Base-by-base conservation (phyloP, 31 red algal genomes). In the Asparagopsis taxiformis region DNA sequence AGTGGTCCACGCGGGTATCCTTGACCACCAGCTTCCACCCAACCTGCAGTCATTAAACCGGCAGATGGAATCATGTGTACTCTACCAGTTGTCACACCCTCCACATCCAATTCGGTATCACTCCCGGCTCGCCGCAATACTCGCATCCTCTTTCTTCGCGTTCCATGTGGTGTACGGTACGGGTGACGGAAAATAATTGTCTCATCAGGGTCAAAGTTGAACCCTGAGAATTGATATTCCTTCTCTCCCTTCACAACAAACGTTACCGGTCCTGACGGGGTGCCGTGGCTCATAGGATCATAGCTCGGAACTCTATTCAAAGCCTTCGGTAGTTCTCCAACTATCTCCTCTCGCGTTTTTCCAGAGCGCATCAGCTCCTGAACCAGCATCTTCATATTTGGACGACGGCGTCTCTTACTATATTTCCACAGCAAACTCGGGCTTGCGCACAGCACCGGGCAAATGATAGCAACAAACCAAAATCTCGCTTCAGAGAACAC, bases 121-220 rank as follows among this genome's bases (percentile, higher is more conserved):
- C 71, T 77, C 6, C 73, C 73, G 4, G 72, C 37, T 13, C 72
- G 83, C 61, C 56, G 31, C 9, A 88, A 46, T 5, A 69, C 62
- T 7, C 73, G 83, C 83, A 88, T 88, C 2, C 65, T 62, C 24
- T 54, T 65, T 33, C 72, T 51, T 32, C 83, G 83, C 10, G 75
- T 62, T 22, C 75, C 75, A 38, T 56, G 48, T 9, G 62, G 52
- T 1, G 61, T 62, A 57, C 57, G 62, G 51, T 62, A 80, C 7
- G 75, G 49, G 26, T 80, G 75, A 10, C 75, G 61, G 29, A 80
- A 62, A 22, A 80, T 51, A 38, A 52, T 62, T 51, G 43, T 69
- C 36, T 80, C 75, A 69, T 56, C 75, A 58, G 53, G 62, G 61
- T 85, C 81, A 66, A 85, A 85, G 51, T 85, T 85, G 36, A 85